phyloP scores from a whole-genome alignment of 306 rosid genomes.

The Cicer arietinum region DNA sequence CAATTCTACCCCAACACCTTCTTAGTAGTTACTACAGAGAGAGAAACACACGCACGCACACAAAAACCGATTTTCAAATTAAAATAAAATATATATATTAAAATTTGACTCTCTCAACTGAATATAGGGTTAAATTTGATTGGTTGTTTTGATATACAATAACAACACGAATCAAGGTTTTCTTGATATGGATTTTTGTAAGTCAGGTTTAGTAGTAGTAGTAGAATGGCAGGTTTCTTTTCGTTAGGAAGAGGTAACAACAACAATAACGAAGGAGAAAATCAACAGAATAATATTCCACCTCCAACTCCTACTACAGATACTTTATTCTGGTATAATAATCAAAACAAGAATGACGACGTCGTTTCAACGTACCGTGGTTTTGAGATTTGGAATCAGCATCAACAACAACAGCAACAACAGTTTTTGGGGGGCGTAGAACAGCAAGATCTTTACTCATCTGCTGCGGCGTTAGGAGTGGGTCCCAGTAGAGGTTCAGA shows the following conservation, averaged over 20 bases:
- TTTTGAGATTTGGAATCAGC: slow-evolving; percentile 84
- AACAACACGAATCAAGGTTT: slow-evolving; percentile 40
- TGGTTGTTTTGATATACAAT: slow-evolving; percentile 17
- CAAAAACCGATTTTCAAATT: slow-evolving; percentile 13
- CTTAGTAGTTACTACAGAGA: not conserved
- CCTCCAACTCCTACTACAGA: slow-evolving; percentile 49
- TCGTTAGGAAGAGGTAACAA: slow-evolving; percentile 65
- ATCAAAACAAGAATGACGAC: slow-evolving; percentile 53
- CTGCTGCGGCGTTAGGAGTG: slow-evolving; percentile 65
- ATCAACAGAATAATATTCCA: slow-evolving; percentile 15
- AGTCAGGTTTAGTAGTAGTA: slow-evolving; percentile 42
- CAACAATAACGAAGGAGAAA: not conserved
- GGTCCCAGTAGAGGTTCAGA: slow-evolving; percentile 69
- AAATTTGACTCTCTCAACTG: not conserved
- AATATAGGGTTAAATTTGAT: slow-evolving; percentile 4
- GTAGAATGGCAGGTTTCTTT: slow-evolving; percentile 87
- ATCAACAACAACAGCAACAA: slow-evolving; percentile 66
- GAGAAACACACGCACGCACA: not conserved
- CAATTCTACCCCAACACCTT: slow-evolving; percentile 41
- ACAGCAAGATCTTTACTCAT: slow-evolving; percentile 75
- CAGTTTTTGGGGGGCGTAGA: slow-evolving; percentile 46
- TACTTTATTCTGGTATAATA: slow-evolving; percentile 60
- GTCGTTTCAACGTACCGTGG: slow-evolving; percentile 60
- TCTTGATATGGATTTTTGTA: slow-evolving; percentile 80
- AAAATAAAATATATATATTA: not conserved